Conservation (phyloP, 805 yeast species). For the Schwanniomyces vanrijiae region DNA sequence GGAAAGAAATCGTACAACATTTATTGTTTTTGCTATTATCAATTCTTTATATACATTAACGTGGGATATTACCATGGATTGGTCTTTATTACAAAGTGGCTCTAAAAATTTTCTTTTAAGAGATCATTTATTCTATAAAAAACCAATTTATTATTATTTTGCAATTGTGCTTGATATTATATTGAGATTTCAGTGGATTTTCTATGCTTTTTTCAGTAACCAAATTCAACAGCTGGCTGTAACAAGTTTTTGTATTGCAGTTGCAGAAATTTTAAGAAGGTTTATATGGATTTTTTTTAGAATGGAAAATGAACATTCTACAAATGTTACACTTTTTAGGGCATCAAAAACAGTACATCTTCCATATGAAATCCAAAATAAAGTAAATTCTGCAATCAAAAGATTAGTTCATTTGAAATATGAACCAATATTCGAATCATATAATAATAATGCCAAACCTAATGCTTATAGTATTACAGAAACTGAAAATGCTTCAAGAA, state of each 20-base stretch:
- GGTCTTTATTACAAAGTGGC: slow-evolving; percentile 78
- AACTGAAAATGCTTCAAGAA: neutral
- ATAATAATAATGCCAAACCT: neutral
- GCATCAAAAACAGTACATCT: slow-evolving; percentile 86
- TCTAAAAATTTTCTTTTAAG: slow-evolving; percentile 61
- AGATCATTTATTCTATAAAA: slow-evolving; percentile 64
- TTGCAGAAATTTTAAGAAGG: slow-evolving; percentile 80
- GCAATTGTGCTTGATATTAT: slow-evolving; percentile 75
- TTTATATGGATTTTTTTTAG: slow-evolving; percentile 89
- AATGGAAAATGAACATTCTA: slow-evolving; percentile 94
- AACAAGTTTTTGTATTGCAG: slow-evolving; percentile 78
- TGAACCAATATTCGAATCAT: slow-evolving; percentile 1
- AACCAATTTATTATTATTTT: slow-evolving; percentile 53
- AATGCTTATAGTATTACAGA: neutral
- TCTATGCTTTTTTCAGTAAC: slow-evolving; percentile 73
- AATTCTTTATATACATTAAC: slow-evolving; percentile 68
- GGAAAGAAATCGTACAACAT: slow-evolving; percentile 48
- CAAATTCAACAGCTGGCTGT: slow-evolving; percentile 86
- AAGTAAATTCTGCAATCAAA: slow-evolving; percentile 37
- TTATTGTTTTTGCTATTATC: slow-evolving; percentile 70
- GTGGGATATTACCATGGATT: slow-evolving; percentile 97
- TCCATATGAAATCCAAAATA: slow-evolving; percentile 59
- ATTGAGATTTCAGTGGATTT: slow-evolving; percentile 88
- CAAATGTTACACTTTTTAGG: slow-evolving; percentile 80
- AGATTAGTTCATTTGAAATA: slow-evolving; percentile 36